Conservation (phyloP, 768 basidiomycete species). For the Gyrodon lividus region DNA sequence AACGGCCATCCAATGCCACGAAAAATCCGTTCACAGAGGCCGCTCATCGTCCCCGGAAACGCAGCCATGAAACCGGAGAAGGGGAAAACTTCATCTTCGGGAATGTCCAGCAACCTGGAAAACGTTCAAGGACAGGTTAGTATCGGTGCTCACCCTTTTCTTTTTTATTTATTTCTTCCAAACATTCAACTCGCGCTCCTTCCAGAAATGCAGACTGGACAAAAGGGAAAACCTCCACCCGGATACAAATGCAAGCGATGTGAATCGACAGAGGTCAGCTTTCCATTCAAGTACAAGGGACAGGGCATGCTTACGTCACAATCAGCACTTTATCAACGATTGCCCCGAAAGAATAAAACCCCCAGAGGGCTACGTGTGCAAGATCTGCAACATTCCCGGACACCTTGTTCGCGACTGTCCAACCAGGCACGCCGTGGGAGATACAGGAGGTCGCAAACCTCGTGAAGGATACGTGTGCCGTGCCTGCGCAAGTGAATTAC, state of each 20-base stretch:
- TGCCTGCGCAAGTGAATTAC: conserved; percentile 83
- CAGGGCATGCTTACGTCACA: conserved; percentile 4
- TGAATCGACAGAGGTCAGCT: conserved; percentile 66
- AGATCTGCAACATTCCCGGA: conserved; percentile 79
- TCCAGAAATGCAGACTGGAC: conserved; percentile 31
- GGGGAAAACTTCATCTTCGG: conserved; percentile 73
- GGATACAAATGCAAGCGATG: conserved; percentile 81
- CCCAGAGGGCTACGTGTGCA: conserved; percentile 85
- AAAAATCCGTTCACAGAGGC: conserved; percentile 64
- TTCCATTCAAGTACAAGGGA: not conserved
- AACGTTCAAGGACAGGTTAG: conserved; percentile 58
- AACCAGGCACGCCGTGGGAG: conserved; percentile 69
- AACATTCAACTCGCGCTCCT: not conserved
- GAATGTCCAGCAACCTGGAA: conserved; percentile 52
- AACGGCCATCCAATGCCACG: conserved; percentile 62
- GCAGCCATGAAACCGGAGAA: conserved; percentile 44
- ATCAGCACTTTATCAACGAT: conserved; percentile 71
- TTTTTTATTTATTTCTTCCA: not conserved
- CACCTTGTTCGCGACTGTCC: conserved; percentile 92
- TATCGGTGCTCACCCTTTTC: not conserved
- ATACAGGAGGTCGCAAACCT: conserved; percentile 82
- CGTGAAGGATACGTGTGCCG: conserved; percentile 87
- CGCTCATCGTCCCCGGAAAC: conserved; percentile 45
- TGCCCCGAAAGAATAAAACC: conserved; percentile 77
- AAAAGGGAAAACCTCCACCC: conserved; percentile 57